A percentile compares a stretch with the other conserved stretches of the same genome.
Conservation (phyloP, 345 rosid genomes). For the Boechera retrofracta region DNA sequence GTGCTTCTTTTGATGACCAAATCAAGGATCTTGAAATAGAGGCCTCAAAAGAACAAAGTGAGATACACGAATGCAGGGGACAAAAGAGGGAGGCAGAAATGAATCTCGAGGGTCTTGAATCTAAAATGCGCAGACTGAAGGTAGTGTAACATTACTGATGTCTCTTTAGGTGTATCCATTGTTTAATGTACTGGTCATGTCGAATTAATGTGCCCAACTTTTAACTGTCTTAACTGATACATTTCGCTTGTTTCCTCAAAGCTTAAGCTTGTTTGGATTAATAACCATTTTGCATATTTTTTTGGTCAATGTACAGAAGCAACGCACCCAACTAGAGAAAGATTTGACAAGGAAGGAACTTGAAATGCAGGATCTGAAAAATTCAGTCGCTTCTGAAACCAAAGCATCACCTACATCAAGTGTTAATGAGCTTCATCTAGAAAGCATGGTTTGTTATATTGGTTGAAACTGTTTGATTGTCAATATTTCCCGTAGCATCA, state of each 20-base stretch:
- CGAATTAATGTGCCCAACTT: not conserved
- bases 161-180: constrained; percentile 23
- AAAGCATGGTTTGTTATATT: constrained; percentile 62
- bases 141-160: constrained; percentile 39
- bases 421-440: constrained; percentile 73
- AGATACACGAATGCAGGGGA: constrained; percentile 53
- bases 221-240: constrained; percentile 6
- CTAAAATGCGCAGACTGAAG: constrained; percentile 52
- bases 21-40: constrained; percentile 65
- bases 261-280: constrained; percentile 4
- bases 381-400: constrained; percentile 54
- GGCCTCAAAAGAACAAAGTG: constrained; percentile 43
- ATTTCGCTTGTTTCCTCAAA: constrained; percentile 1
- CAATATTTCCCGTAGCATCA: constrained; percentile 1
- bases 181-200: constrained; percentile 5
- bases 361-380: constrained; percentile 64
- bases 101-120: constrained; percentile 54
- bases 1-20: constrained; percentile 79
- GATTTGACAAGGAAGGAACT: constrained; percentile 56
- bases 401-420: constrained; percentile 53
- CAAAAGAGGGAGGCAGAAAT: constrained; percentile 61
- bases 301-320: constrained; percentile 54
- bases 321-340: constrained; percentile 53
- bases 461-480: not conserved
- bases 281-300: constrained; percentile 1